Evolutionary conservation across 306 rosid genomes (phyloP), one percentile per base, ranked within the genome.

Genomic region (Dalbergia oliveri): DNA sequence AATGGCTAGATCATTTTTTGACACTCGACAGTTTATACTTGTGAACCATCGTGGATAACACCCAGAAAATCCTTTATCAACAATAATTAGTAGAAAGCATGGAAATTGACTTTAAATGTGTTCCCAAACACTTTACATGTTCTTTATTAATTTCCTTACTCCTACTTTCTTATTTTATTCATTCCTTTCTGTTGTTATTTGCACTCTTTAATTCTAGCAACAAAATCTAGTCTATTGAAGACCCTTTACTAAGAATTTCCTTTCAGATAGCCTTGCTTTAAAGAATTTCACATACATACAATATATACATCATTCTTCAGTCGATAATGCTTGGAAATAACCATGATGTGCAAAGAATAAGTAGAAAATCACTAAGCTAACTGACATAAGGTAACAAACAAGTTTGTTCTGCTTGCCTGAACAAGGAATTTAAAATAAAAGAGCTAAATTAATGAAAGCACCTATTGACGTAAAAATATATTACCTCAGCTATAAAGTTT

Each of bases 341-440:
- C 60, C 73, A 51, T 51, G 53, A 23, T 8, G 6, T 6, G 34
- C 12, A 37, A 16, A 33, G 21, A n/a, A 35, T 12, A 43, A 44
- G 34, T 10, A 77, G 50, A 56, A 81, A 61, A 75, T 37, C 72
- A 19, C 84, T 35, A 35, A 74, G 84, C 82, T 69, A 77, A 63
- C 57, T 35, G 73, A 77, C 49, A 35, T 35, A 66, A 67, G 67
- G 64, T 60, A 53, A 76, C 12, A 11, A 66, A 84, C 15, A 26
- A 64, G 35, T 80, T 19, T 26, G 58, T 45, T 62, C 43, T 44
- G 31, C 57, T 81, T 63, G 75, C 59, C 67, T 33, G 64, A 68
- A 81, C 64, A 37, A 78, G 26, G 51, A 69, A 75, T 65, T 35
- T 16, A 21, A 15, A 69, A 54, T 62, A 21, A 21, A 64, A 53